Percentiles rank a stretch among this genome's conserved stretches.
Evolutionary conservation across 2,329 filamentous ascomycete genomes (phyloP).

Genomic region (Trichoderma cornu-damae): DNA sequence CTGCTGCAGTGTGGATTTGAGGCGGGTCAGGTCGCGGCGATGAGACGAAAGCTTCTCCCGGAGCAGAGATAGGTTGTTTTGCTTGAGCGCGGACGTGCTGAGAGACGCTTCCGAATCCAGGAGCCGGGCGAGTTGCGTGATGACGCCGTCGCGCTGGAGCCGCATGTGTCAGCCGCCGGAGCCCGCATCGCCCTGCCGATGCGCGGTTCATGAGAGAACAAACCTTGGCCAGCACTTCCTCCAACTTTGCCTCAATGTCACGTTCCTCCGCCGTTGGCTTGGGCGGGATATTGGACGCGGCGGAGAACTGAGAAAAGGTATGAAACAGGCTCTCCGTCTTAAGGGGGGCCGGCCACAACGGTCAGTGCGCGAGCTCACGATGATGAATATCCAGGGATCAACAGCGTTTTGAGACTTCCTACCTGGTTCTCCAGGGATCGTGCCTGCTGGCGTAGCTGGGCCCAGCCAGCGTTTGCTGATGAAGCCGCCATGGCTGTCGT

Average conservation of each 20-base stretch:
- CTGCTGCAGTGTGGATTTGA: constrained; percentile 68
- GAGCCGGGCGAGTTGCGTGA: constrained; percentile 77
- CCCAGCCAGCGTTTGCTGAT: constrained; percentile 67
- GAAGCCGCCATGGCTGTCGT: constrained; percentile 45
- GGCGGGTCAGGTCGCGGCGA: constrained; percentile 70
- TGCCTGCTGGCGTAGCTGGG: constrained; percentile 89
- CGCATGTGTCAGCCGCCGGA: not conserved
- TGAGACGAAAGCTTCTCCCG: constrained; percentile 87
- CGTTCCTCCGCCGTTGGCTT: constrained; percentile 83
- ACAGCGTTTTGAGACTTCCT: constrained; percentile 27
- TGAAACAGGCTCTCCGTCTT: constrained; percentile 82
- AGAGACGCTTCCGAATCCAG: constrained; percentile 88
- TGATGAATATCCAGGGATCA: not conserved
- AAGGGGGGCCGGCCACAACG: not conserved
- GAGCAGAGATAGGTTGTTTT: constrained; percentile 89
- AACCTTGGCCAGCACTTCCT: constrained; percentile 80
- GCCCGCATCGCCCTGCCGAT: not conserved
- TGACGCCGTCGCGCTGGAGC: constrained; percentile 69
- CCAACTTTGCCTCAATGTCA: constrained; percentile 71
- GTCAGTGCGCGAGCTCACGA: not conserved
- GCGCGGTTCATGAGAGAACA: not conserved
- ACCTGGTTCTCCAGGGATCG: constrained; percentile 87
- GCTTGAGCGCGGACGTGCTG: constrained; percentile 88
- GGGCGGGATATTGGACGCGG: constrained; percentile 69
- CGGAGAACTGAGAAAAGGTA: constrained; percentile 85